Percentiles rank a stretch among this genome's conserved stretches.
Conservation (phyloP, 164 flowering plant genomes). For the Echeveria elegans region DNA sequence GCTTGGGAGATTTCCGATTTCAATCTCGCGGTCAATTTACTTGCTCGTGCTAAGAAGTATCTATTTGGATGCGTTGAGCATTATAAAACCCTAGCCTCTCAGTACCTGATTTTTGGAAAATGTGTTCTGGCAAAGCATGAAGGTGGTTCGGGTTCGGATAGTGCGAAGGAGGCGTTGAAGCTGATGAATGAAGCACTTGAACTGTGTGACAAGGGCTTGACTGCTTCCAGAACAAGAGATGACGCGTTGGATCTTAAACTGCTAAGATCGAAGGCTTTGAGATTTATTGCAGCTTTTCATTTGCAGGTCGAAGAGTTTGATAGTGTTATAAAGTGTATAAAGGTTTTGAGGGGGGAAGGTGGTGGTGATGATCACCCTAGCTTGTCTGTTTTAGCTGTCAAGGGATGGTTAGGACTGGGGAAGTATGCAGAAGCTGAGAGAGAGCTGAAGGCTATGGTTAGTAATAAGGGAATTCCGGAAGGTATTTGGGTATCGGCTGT, state of each 20-base stretch:
- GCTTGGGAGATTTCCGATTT: slow-evolving; percentile 74
- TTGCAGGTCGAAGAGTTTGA: slow-evolving; percentile 77
- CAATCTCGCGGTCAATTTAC: slow-evolving; percentile 49
- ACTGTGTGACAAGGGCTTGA: slow-evolving; percentile 66
- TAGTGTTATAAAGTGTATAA: slow-evolving; percentile 80
- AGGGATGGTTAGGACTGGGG: slow-evolving; percentile 84
- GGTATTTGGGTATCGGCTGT: slow-evolving; percentile 80
- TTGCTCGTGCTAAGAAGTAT: slow-evolving; percentile 52
- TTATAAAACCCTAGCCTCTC: slow-evolving; percentile 44
- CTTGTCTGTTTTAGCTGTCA: slow-evolving; percentile 78
- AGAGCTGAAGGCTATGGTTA: slow-evolving; percentile 74
- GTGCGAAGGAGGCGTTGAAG: slow-evolving; percentile 49
- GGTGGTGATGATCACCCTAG: slow-evolving; percentile 60
- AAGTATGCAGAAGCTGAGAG: slow-evolving; percentile 77
- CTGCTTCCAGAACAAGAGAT: slow-evolving; percentile 31
- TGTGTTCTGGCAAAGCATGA: slow-evolving; percentile 28
- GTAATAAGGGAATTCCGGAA: slow-evolving; percentile 71
- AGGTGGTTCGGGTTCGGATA: too few relatives aligned
- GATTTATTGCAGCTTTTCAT: slow-evolving; percentile 80
- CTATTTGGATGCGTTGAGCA: slow-evolving; percentile 49
- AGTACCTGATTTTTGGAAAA: slow-evolving; percentile 67
- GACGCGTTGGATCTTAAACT: slow-evolving; percentile 37
- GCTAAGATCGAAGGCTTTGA: slow-evolving; percentile 46
- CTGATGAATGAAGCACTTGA: slow-evolving; percentile 80
- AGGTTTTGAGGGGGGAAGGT: slow-evolving; percentile 55